Evolutionary conservation across 176 grass and related monocot genomes (phyloP).

Genomic region (Eremochloa ophiuroides): DNA sequence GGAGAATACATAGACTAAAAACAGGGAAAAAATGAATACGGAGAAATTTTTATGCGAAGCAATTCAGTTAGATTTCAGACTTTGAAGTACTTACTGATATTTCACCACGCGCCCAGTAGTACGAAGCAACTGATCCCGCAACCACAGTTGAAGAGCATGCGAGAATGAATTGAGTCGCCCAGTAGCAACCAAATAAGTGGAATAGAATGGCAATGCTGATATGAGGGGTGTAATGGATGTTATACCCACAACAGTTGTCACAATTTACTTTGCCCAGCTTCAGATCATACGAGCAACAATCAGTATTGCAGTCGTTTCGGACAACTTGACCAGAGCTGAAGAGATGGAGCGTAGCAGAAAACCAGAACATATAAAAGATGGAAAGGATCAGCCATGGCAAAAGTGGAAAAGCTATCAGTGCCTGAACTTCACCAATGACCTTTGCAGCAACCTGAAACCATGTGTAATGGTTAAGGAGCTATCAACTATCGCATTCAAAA

Average conservation of each 20-base stretch:
- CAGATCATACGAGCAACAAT: constrained; percentile 86
- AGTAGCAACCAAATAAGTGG: constrained; percentile 92
- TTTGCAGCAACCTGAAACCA: constrained; percentile 86
- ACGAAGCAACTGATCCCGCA: constrained; percentile 90
- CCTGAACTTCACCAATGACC: constrained; percentile 97
- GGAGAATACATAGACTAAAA: constrained; percentile 1
- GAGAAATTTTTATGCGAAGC: neutral
- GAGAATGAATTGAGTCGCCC: constrained; percentile 92
- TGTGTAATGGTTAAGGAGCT: neutral
- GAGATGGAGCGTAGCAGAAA: constrained; percentile 88
- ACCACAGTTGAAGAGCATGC: constrained; percentile 86
- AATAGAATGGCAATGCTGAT: constrained; percentile 93
- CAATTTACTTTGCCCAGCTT: constrained; percentile 88
- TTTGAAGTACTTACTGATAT: constrained; percentile 62
- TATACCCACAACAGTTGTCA: constrained; percentile 91
- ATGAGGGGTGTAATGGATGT: constrained; percentile 87
- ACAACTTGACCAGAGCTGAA: constrained; percentile 90
- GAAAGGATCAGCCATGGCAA: constrained; percentile 72
- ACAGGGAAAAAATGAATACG: neutral
- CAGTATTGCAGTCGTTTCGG: constrained; percentile 82
- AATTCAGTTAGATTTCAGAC: neutral
- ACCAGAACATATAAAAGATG: constrained; percentile 99
- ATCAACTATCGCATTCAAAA: neutral
- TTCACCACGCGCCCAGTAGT: constrained; percentile 92
- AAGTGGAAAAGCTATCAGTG: constrained; percentile 90